phyloP scores from a whole-genome alignment of 805 yeast species.

The Candida germanica region DNA sequence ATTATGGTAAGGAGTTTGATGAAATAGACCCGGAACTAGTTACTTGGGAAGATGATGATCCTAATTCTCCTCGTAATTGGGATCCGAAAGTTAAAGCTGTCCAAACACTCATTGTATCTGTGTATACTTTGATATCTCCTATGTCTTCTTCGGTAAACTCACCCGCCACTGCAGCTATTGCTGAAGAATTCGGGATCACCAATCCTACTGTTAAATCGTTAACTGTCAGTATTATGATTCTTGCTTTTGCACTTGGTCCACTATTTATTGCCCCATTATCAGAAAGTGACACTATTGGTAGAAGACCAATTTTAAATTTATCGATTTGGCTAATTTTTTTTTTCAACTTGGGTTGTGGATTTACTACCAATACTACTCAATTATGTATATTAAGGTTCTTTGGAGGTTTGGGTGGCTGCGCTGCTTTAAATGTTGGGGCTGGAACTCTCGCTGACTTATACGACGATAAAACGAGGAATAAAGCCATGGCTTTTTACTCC shows the following conservation, averaged over 20 bases:
- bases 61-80: conserved; percentile 38
- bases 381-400: conserved; percentile 31
- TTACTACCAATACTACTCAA: conserved; percentile 31
- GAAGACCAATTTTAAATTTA: conserved; percentile 30
- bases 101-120: conserved; percentile 26
- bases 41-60: conserved; percentile 32
- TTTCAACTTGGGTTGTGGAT: conserved; percentile 37
- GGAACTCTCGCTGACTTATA: conserved; percentile 37
- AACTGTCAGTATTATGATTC: conserved; percentile 34
- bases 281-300: conserved; percentile 35
- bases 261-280: conserved; percentile 37
- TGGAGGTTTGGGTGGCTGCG: conserved; percentile 38
- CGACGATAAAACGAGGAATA: conserved; percentile 29
- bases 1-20: conserved; percentile 31
- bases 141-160: conserved; percentile 40
- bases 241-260: conserved; percentile 43
- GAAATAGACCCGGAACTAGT: conserved; percentile 36
- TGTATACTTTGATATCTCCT: conserved; percentile 38
- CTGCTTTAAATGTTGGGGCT: conserved; percentile 38
- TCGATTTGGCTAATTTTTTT: conserved; percentile 33
- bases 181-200: conserved; percentile 27
- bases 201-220: conserved; percentile 24
- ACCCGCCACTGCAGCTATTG: conserved; percentile 31
- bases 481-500: conserved; percentile 35
- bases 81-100: conserved; percentile 17